phyloP scores from a whole-genome alignment of 2,329 filamentous ascomycete genomes.

The Graphilbum sp. region DNA sequence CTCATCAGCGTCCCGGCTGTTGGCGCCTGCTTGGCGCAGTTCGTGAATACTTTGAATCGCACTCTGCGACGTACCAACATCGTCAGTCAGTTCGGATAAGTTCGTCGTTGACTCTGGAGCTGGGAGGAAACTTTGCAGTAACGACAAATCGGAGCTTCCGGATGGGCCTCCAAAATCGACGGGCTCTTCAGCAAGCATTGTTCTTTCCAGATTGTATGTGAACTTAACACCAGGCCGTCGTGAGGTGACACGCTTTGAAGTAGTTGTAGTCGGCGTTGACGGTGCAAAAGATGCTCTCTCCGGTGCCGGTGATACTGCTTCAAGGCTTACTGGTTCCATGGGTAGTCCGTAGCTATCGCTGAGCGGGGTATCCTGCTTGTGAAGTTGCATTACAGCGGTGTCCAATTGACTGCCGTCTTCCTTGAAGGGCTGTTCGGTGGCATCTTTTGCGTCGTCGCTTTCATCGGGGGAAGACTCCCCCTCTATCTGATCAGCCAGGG shows the following conservation, averaged over 20 bases:
- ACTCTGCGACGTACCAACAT: slow-evolving; percentile 25
- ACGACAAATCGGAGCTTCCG: slow-evolving; percentile 10
- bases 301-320: slow-evolving; percentile 7
- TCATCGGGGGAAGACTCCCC: slow-evolving; percentile 15
- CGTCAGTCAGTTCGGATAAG: slow-evolving; percentile 23
- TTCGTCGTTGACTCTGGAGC: slow-evolving; percentile 10
- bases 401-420: slow-evolving; percentile 6
- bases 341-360: slow-evolving; percentile 3
- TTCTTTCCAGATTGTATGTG: slow-evolving; percentile 22
- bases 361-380: slow-evolving; percentile 3
- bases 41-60: slow-evolving; percentile 49
- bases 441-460: neutral
- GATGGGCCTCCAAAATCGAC: slow-evolving; percentile 6
- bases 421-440: neutral
- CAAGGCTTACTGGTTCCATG: slow-evolving; percentile 8
- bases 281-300: slow-evolving; percentile 5
- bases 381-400: slow-evolving; percentile 2
- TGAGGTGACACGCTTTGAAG: slow-evolving; percentile 9
- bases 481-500: slow-evolving; percentile 22
- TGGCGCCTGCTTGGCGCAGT: slow-evolving; percentile 47
- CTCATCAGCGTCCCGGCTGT: slow-evolving; percentile 48
- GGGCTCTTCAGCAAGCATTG: slow-evolving; percentile 19
- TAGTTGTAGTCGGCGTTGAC: slow-evolving; percentile 7
- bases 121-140: slow-evolving; percentile 12
- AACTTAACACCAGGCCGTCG: slow-evolving; percentile 18